Evolutionary conservation across 306 rosid genomes (phyloP).

Genomic region (Corylus americana): DNA sequence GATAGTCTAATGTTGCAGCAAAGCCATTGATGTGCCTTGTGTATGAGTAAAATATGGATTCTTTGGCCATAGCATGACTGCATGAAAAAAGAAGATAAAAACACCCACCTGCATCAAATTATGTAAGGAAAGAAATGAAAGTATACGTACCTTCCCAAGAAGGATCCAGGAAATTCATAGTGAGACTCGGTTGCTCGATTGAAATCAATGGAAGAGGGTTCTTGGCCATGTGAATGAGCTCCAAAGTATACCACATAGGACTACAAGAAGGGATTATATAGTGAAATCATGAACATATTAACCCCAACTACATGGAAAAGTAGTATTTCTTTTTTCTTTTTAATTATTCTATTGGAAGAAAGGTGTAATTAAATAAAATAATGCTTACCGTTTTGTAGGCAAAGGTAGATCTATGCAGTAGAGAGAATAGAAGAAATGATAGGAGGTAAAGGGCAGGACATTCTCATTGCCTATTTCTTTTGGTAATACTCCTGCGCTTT

Average conservation of each 20-base stretch:
- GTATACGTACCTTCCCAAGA: conserved; percentile 57
- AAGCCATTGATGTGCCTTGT: conserved; percentile 92
- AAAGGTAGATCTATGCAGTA: conserved; percentile 38
- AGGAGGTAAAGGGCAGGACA: conserved; percentile 26
- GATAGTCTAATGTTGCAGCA: conserved; percentile 78
- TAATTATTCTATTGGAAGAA: conserved; percentile 2
- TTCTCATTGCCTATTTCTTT: conserved; percentile 39
- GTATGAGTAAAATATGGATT: conserved; percentile 77
- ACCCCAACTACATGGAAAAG: background rate
- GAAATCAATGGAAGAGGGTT: conserved; percentile 43
- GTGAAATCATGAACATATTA: background rate
- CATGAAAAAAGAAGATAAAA: background rate
- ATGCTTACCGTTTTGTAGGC: conserved; percentile 66
- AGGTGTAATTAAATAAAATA: background rate
- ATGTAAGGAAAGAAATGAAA: background rate
- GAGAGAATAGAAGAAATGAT: conserved; percentile 17
- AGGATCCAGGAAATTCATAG: conserved; percentile 69
- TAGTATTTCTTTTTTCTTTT: background rate
- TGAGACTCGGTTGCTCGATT: conserved; percentile 58
- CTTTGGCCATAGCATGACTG: conserved; percentile 54
- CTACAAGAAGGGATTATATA: conserved; percentile 27
- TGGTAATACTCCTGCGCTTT: conserved; percentile 12
- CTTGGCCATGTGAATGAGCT: conserved; percentile 63
- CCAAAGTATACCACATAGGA: conserved; percentile 90
- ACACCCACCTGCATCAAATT: too few relatives aligned